Evolutionary conservation across 768 basidiomycete species (phyloP).

Genomic region (Kwoniella europaea): DNA sequence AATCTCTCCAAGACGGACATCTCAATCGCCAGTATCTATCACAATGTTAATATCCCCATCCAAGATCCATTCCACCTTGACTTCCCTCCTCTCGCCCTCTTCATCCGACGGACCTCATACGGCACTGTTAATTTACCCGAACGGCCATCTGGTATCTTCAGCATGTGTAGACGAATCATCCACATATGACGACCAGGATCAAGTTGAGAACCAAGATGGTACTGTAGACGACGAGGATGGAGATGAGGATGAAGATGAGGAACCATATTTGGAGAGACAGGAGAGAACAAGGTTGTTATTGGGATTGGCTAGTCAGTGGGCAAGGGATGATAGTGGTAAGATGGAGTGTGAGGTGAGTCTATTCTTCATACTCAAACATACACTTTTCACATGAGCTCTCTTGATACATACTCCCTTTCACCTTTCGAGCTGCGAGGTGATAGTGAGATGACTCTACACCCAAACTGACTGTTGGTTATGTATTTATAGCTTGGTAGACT

Average conservation of each 20-base stretch:
- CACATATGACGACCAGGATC: conserved; percentile 33
- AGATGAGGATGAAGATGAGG: conserved; percentile 41
- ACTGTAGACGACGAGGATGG: not conserved
- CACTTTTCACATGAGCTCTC: not conserved
- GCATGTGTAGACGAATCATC: conserved; percentile 21
- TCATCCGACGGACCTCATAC: conserved; percentile 34
- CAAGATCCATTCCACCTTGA: conserved; percentile 23
- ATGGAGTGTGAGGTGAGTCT: conserved; percentile 52
- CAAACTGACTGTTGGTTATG: not conserved
- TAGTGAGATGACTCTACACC: not conserved
- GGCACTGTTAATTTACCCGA: conserved; percentile 41
- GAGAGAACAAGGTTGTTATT: conserved; percentile 45
- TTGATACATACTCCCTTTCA: not conserved
- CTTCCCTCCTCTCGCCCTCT: conserved; percentile 8
- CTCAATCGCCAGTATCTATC: not conserved
- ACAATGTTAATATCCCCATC: conserved; percentile 38
- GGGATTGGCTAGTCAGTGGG: conserved; percentile 50
- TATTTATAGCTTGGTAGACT: conserved; percentile 42
- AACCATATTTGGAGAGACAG: conserved; percentile 45
- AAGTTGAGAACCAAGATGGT: conserved; percentile 32
- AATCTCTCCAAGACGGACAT: no score
- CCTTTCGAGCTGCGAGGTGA: not conserved
- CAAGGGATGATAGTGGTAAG: conserved; percentile 36
- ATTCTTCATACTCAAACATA: not conserved
- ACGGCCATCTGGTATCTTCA: conserved; percentile 41